These are phyloP conservation scores for Aspergillus ochraceus DNA, from an alignment of 2,329 filamentous ascomycete species.

Conservation along the genomic window DNA sequence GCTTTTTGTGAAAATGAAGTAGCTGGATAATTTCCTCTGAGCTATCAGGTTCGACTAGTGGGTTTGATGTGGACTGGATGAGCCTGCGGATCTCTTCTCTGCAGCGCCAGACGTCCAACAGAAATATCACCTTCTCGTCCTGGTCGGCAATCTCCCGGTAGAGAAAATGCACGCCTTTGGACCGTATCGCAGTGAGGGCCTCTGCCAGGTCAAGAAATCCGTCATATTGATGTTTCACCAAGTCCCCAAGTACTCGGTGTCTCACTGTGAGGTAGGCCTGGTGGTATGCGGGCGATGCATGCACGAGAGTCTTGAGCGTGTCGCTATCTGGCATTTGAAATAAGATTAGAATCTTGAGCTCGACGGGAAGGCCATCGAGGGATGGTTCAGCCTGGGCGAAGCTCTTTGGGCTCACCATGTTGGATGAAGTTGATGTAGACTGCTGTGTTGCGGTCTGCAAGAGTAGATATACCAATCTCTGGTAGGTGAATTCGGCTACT, in stretches of 20 bases:
- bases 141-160: neutral
- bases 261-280: neutral
- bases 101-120: neutral
- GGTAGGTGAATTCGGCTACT: no score
- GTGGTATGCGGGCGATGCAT: neutral
- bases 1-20: neutral
- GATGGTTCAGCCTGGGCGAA: neutral
- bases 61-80: neutral
- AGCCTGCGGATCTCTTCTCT: neutral
- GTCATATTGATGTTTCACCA: neutral
- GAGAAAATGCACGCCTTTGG: neutral
- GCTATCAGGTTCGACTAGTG: neutral
- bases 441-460: no score
- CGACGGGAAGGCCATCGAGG: neutral
- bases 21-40: neutral
- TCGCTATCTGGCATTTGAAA: neutral
- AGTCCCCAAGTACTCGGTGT: neutral
- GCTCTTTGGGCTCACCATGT: neutral
- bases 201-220: neutral
- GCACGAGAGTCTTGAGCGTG: neutral
- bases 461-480: no score
- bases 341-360: neutral
- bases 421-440: neutral
- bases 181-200: neutral
- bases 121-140: neutral